Conservation (phyloP, 2,329 filamentous ascomycete species). For the Fusarium guadeloupense region DNA sequence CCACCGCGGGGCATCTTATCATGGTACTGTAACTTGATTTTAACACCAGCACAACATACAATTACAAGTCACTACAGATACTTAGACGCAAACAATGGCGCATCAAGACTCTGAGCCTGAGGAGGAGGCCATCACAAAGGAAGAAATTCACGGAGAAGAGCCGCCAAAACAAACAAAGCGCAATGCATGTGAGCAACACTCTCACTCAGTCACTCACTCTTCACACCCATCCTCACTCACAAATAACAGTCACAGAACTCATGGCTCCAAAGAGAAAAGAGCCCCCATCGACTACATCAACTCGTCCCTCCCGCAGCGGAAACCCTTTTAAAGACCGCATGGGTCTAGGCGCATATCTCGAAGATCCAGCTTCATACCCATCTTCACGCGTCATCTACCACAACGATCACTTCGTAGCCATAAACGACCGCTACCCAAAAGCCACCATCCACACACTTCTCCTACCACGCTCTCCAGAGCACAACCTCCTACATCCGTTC, state of each 20-base stretch:
- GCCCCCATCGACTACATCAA: constrained; percentile 23
- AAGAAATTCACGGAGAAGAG: constrained; percentile 53
- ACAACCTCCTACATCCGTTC: constrained; percentile 76
- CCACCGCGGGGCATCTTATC: constrained; percentile 27
- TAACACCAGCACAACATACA: not conserved
- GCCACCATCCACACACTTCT: constrained; percentile 85
- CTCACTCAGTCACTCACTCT: not conserved
- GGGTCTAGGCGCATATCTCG: constrained; percentile 73
- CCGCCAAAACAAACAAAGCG: constrained; percentile 36
- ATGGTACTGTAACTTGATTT: constrained; percentile 7
- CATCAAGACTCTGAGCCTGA: constrained; percentile 44
- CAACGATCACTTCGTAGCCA: constrained; percentile 74
- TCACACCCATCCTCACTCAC: constrained; percentile 12
- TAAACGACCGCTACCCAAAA: constrained; percentile 89
- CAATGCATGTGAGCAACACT: constrained; percentile 55
- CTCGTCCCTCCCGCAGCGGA: constrained; percentile 29
- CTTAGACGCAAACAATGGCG: constrained; percentile 34
- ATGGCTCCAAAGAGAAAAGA: constrained; percentile 52
- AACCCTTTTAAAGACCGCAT: constrained; percentile 61
- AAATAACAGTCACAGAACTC: constrained; percentile 42
- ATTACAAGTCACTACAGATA: not conserved
- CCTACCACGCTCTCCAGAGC: constrained; percentile 74
- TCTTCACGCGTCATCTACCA: constrained; percentile 71
- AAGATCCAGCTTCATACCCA: constrained; percentile 68
- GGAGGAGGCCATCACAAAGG: constrained; percentile 55